These are phyloP conservation scores for Perkinsela sp. DNA, from an alignment of 208 protist genomes.

Conservation along the genomic window DNA sequence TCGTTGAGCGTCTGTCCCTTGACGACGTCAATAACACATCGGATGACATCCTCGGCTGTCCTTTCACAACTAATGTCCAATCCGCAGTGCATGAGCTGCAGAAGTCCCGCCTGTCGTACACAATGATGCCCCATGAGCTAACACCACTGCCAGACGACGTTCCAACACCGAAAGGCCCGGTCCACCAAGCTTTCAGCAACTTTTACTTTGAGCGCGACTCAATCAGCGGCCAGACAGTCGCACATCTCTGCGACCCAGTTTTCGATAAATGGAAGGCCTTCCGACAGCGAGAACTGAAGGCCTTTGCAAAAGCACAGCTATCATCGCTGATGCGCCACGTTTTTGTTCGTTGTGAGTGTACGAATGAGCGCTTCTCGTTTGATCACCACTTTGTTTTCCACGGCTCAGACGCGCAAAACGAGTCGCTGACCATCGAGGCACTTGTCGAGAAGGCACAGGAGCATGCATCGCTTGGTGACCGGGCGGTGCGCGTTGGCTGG, in stretches of 20 bases:
- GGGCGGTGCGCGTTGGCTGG: conserved; percentile 39
- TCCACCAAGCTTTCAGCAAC: not conserved
- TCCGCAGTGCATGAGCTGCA: conserved; percentile 22
- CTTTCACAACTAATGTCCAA: conserved; percentile 30
- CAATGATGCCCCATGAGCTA: conserved; percentile 38
- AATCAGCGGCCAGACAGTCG: not conserved
- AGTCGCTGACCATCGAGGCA: not conserved
- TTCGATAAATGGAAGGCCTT: not conserved
- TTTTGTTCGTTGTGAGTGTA: not conserved
- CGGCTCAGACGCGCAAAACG: not conserved
- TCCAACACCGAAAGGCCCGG: not conserved
- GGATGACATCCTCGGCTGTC: conserved; percentile 16
- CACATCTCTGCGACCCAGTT: not conserved
- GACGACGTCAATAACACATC: conserved; percentile 29
- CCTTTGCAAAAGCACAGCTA: not conserved
- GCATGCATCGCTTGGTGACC: conserved; percentile 22
- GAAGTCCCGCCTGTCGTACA: conserved; percentile 25
- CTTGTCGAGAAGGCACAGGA: not conserved
- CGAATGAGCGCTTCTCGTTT: not conserved
- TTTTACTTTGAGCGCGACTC: not conserved
- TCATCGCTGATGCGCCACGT: not conserved
- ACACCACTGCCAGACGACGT: conserved; percentile 23
- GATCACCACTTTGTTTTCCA: not conserved
- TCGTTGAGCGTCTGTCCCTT: conserved; percentile 34
- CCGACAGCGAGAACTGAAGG: not conserved